phyloP scores from a whole-genome alignment of 2,329 filamentous ascomycete genomes.

The Apiospora saccharicola region DNA sequence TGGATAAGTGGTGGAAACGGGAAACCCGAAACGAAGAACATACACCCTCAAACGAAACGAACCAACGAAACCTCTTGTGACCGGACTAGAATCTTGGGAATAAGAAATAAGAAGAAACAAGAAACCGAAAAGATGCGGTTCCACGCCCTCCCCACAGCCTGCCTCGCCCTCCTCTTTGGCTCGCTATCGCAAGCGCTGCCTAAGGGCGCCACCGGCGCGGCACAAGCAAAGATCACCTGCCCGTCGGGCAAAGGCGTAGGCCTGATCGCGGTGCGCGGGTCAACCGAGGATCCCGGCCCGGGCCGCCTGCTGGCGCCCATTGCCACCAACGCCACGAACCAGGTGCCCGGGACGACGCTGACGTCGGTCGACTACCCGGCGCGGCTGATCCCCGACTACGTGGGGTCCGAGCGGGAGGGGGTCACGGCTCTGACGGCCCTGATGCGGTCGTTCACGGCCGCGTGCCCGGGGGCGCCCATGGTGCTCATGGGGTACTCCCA shows the following conservation, averaged over 20 bases:
- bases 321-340: neutral
- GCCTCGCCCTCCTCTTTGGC: neutral
- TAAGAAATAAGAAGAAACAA: neutral
- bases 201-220: neutral
- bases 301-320: conserved; percentile 7
- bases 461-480: conserved; percentile 41
- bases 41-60: neutral
- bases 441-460: conserved; percentile 39
- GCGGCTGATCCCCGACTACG: conserved; percentile 36
- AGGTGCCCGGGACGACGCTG: conserved; percentile 42
- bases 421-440: conserved; percentile 41
- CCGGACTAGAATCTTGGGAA: neutral
- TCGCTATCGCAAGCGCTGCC: neutral
- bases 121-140: neutral
- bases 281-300: conserved; percentile 42
- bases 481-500: conserved; percentile 47
- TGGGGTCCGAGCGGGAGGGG: conserved; percentile 39
- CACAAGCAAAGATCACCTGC: conserved; percentile 4
- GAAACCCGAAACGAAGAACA: neutral
- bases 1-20: conserved; percentile 3
- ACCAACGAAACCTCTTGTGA: neutral
- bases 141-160: neutral
- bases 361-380: conserved; percentile 44
- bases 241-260: conserved; percentile 26
- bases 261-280: conserved; percentile 47